Base-by-base conservation (phyloP, 2,329 filamentous ascomycete genomes). In the Colletotrichum sp. region DNA sequence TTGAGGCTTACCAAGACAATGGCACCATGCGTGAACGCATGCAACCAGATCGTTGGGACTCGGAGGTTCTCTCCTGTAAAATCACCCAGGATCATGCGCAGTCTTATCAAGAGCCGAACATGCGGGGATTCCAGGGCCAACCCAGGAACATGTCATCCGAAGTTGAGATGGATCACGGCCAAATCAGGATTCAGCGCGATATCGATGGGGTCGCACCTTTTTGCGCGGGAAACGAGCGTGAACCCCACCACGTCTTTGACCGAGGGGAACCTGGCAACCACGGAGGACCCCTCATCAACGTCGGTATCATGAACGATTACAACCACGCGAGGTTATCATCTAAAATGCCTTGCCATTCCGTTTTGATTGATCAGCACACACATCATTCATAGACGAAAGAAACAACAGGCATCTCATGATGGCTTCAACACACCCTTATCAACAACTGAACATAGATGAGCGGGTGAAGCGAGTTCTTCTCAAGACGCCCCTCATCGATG, bases 401-500 rank as follows among this genome's bases (percentile, higher is more conserved):
- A n/a, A n/a, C n/a, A n/a, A n/a, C n/a, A n/a, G 9, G 14, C n/a
- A 59, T 24, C 12, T 13, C 4, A 36, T 1, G 7, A 75, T 75
- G 73, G 32, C 73, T 12, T 63, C 39, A 48, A n/a, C 39, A 39
- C 69, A 75, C 16, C 73, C 69, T 4, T 75, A 75, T 18, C 73
- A 75, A 28, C 66, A 63, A 4, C 63, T 75, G 5, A 16, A 75
- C 36, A 72, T 82, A 6, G 81, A 81, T 70, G 80, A 83, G 55
- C 77, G 82, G 6, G 80, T 81, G 12, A 82, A 82, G 71, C 67
- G 80, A 9, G 80, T 83, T 2, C 75, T 83, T 6, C 64, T 71
- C 4, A 66, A 66, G 13, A 83, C 82, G 1, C 82, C 81, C 0
- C 80, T 84, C n/a, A 82, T 83, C 26, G 83, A 84, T 70, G 83